Conservation (phyloP, 2,329 filamentous ascomycete genomes). For the Fusarium nisikadoi region DNA sequence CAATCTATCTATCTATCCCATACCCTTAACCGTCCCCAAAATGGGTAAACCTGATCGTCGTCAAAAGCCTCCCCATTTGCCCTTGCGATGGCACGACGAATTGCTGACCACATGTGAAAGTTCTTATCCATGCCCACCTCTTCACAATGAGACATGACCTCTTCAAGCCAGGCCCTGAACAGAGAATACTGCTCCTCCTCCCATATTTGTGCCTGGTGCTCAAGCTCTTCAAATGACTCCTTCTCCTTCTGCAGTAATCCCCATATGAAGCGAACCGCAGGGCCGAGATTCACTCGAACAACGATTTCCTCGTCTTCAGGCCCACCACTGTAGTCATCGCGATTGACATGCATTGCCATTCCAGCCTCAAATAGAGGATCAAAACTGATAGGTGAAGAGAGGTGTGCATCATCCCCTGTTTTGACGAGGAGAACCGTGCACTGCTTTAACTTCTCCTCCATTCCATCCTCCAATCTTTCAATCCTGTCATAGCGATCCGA, state of each 20-base stretch:
- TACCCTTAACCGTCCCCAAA: too few relatives aligned
- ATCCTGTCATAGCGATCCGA: accelerated
- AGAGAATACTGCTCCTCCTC: too few relatives aligned
- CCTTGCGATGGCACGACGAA: too few relatives aligned
- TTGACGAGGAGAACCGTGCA: not conserved
- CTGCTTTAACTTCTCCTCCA: accelerated
- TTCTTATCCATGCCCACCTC: too few relatives aligned
- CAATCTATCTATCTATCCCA: too few relatives aligned
- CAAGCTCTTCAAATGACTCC: accelerated
- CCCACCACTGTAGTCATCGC: not conserved
- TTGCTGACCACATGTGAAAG: too few relatives aligned
- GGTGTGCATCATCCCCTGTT: not conserved
- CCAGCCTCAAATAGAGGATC: not conserved
- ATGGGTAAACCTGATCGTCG: too few relatives aligned
- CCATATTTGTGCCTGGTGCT: too few relatives aligned
- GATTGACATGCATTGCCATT: accelerated
- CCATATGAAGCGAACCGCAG: not conserved
- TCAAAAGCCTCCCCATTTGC: too few relatives aligned
- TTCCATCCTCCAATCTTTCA: not conserved
- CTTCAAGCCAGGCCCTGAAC: too few relatives aligned
- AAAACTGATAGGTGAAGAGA: not conserved
- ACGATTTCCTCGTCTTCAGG: not conserved
- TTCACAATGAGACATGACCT: too few relatives aligned
- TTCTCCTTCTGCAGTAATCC: not conserved
- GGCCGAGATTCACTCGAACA: not conserved